Base-by-base conservation (phyloP, 1,139 yeast genomes). In the Kurtzmaniella quercitrusa region DNA sequence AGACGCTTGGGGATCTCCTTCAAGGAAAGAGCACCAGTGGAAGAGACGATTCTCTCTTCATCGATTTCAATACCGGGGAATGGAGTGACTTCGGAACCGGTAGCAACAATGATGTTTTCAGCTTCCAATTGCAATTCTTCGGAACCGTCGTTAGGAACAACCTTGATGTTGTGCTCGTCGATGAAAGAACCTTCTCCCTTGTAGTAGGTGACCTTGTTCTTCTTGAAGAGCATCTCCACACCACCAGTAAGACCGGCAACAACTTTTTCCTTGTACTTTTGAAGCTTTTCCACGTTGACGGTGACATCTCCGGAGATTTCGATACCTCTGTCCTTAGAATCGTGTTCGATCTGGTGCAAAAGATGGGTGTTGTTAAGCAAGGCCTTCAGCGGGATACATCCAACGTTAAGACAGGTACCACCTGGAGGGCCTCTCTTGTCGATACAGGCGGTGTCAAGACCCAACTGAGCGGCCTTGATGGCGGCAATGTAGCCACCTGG, bases 401-500 rank as follows among this genome's bases (percentile, higher is more conserved):
- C 48, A 23, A 45, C 44, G 27, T 45, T 45, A 18, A 45, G 34
- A 41, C 99, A 94, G 44, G 98, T 94, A 60, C 99, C 99, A 52
- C 99, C 99, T 53, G 94, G 81, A 33, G 83, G 69, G 39, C 98
- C 99, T 69, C 98, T 85, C 74, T 89, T 90, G 68, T 94, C 98
- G 54, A 94, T 75, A 79, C 98, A 93, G 38, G 97, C 98, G 46
- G 97, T 89, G 67, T 90, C 84, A 56, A 78, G 77, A 34, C 98
- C 98, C 50, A 90, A 77, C 73, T 94, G 99, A 43, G 98, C 98
- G 47, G 97, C 97, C 70, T 89, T 91, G 66, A 94, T 94, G 60
- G 99, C 98, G 46, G 98, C 98, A 55, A 94, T 95, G 62, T 87
- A 87, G 51, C 99, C 99, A 67, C 98, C 99, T 53, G 99, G 99